phyloP scores from a whole-genome alignment of 2,329 filamentous ascomycete species.

The Neodidymelliopsis sp. region DNA sequence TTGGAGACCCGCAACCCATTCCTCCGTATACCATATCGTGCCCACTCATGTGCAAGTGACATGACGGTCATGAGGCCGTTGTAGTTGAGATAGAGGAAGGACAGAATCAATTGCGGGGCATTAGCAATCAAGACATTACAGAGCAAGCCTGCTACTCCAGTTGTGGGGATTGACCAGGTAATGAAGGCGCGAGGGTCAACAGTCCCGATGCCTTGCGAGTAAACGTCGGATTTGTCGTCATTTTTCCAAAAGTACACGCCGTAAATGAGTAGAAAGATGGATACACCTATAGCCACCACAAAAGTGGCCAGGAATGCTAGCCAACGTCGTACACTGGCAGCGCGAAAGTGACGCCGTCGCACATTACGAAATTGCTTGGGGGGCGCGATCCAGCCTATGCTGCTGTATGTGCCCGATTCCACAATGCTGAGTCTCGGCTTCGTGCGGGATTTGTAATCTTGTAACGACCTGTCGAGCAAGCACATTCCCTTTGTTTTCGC shows the following conservation, averaged over 20 bases:
- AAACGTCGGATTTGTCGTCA: not conserved
- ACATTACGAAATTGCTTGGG: not conserved
- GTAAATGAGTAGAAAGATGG: not conserved
- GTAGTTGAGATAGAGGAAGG: constrained; percentile 55
- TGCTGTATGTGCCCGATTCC: not conserved
- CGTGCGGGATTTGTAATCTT: not conserved
- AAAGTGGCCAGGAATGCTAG: not conserved
- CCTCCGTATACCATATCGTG: constrained; percentile 40
- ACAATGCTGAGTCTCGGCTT: not conserved
- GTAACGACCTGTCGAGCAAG: constrained; percentile 10
- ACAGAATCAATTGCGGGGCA: constrained; percentile 56
- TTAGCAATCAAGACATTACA: constrained; percentile 53
- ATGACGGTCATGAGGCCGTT: constrained; percentile 57
- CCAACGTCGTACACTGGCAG: not conserved
- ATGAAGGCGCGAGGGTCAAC: constrained; percentile 9
- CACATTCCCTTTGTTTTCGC: constrained; percentile 16
- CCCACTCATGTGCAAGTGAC: constrained; percentile 57
- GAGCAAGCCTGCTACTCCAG: constrained; percentile 1
- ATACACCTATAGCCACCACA: not conserved
- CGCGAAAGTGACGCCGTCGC: not conserved
- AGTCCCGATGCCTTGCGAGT: not conserved
- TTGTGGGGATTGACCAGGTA: constrained; percentile 1
- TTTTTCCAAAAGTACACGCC: not conserved
- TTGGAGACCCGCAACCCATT: constrained; percentile 49
- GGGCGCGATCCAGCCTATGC: not conserved